Conservation (phyloP, 495 filamentous ascomycete genomes). For the Penicillium angulare region DNA sequence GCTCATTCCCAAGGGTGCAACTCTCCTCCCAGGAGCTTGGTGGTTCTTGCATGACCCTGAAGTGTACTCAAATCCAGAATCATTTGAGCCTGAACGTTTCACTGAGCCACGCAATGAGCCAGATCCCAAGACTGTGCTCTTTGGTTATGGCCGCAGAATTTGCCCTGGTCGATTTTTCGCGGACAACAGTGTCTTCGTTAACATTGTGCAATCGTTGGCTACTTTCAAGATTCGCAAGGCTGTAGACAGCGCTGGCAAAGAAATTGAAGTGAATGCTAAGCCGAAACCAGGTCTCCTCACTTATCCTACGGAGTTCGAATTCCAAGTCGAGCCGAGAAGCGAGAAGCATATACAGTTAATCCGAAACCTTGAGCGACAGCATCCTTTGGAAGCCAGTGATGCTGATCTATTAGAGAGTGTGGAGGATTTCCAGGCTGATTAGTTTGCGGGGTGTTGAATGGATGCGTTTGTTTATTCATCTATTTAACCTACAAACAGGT, state of each 20-base stretch:
- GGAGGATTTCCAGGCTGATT: too few relatives aligned
- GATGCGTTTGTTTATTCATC: neutral
- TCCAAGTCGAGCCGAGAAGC: slow-evolving; percentile 31
- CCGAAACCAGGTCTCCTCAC: slow-evolving; percentile 40
- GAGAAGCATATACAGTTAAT: slow-evolving; percentile 34
- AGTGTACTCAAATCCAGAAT: slow-evolving; percentile 25
- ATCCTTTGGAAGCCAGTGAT: slow-evolving; percentile 48
- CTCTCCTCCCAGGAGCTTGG: slow-evolving; percentile 49
- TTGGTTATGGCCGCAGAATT: slow-evolving; percentile 58
- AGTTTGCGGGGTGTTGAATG: too few relatives aligned
- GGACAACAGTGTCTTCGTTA: slow-evolving; percentile 53
- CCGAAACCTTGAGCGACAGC: slow-evolving; percentile 32
- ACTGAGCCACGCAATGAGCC: neutral
- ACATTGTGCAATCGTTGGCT: slow-evolving; percentile 51
- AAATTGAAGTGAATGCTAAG: slow-evolving; percentile 21
- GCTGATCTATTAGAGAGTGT: neutral
- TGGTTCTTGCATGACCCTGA: slow-evolving; percentile 26
- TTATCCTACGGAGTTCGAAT: slow-evolving; percentile 34
- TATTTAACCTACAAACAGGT: too few relatives aligned
- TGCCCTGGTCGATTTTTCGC: slow-evolving; percentile 61
- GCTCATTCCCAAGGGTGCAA: slow-evolving; percentile 49
- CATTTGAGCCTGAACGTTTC: neutral
- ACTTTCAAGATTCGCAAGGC: slow-evolving; percentile 44
- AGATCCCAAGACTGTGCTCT: slow-evolving; percentile 37
- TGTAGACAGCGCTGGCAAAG: slow-evolving; percentile 3